Conservation (phyloP, 805 yeast genomes). For the Pichia exigua region DNA sequence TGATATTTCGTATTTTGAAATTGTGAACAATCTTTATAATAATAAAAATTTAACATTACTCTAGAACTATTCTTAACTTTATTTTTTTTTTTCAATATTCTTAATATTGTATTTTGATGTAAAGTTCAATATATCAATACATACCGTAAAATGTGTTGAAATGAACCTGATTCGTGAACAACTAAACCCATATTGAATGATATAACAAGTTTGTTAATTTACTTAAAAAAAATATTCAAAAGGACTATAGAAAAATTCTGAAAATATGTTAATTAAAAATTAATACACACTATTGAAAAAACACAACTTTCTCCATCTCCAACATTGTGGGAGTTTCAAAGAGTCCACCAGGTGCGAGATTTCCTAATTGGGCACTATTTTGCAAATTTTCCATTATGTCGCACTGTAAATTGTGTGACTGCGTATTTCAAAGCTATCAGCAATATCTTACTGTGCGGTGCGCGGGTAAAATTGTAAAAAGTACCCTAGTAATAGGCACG, state of each 20-base stretch:
- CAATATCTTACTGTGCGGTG: neutral
- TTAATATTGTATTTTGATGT: too few relatives aligned
- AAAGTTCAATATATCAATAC: conserved; percentile 31
- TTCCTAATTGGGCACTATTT: neutral
- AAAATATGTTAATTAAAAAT: neutral
- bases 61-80: neutral
- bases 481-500: neutral
- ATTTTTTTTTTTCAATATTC: neutral
- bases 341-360: neutral
- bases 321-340: neutral
- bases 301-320: neutral
- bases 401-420: neutral
- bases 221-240: neutral
- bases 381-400: neutral
- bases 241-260: neutral
- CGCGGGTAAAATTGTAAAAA: too few relatives aligned
- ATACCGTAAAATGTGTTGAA: conserved; percentile 99
- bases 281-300: neutral
- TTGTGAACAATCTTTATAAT: too few relatives aligned
- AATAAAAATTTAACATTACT: too few relatives aligned
- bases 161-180: conserved; percentile 97
- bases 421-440: neutral
- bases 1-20: too few relatives aligned
- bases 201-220: conserved; percentile 1
- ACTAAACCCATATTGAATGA: conserved; percentile 36